phyloP scores from a whole-genome alignment of 2,329 filamentous ascomycete species.

The Coccinonectria pachysandricola region DNA sequence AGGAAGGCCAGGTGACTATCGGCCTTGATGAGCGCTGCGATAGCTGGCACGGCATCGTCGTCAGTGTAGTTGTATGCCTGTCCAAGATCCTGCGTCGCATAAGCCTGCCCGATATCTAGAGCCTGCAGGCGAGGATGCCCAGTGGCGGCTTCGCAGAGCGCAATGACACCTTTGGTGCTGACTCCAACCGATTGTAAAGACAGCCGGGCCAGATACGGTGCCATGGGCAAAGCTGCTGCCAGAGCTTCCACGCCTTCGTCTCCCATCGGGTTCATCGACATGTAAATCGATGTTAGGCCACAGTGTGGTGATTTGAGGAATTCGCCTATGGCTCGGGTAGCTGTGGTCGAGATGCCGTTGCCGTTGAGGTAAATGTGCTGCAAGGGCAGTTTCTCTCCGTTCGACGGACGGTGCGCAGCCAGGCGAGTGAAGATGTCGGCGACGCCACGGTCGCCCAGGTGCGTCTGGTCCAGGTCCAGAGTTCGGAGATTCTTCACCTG shows the following conservation, averaged over 20 bases:
- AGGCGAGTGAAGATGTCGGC: constrained; percentile 31
- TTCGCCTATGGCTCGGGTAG: constrained; percentile 19
- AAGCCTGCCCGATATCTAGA: constrained; percentile 36
- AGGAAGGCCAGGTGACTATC: constrained; percentile 28
- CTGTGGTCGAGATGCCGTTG: constrained; percentile 23
- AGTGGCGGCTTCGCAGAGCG: constrained; percentile 27
- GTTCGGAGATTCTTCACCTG: constrained; percentile 33
- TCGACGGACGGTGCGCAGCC: constrained; percentile 18
- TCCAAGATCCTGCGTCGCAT: constrained; percentile 33
- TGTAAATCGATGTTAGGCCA: constrained; percentile 25
- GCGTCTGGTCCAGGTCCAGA: constrained; percentile 43
- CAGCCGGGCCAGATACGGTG: constrained; percentile 25
- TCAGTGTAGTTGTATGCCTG: constrained; percentile 38
- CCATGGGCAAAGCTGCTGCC: constrained; percentile 21
- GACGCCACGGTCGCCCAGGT: constrained; percentile 37
- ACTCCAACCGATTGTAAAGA: constrained; percentile 34
- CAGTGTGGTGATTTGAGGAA: constrained; percentile 25
- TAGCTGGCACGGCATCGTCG: constrained; percentile 23
- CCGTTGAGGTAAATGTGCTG: constrained; percentile 28
- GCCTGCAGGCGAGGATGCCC: constrained; percentile 25
- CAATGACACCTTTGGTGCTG: constrained; percentile 27
- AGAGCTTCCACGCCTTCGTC: constrained; percentile 22
- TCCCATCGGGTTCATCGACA: constrained; percentile 29
- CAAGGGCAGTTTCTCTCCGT: constrained; percentile 21
- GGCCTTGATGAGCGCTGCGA: constrained; percentile 24